phyloP scores from a whole-genome alignment of 192 early-diverging fungal species.

The Endogone sp. region DNA sequence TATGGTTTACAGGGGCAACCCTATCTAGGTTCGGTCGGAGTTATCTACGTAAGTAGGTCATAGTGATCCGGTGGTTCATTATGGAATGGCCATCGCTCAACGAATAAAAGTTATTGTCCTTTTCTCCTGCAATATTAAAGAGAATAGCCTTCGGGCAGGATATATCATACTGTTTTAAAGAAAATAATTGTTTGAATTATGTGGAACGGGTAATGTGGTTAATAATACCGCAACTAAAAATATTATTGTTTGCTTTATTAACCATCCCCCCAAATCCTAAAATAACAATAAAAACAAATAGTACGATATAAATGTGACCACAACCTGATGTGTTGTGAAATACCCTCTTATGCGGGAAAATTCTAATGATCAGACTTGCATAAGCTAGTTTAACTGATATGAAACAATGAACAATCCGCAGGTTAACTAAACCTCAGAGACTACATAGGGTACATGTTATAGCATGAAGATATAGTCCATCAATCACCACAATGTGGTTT shows the following conservation, averaged over 20 bases:
- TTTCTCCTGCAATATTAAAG: conserved; percentile 12
- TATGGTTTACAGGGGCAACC: no score
- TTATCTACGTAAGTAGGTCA: no score
- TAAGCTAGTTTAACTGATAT: conserved; percentile 15
- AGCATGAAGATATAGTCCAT: conserved; percentile 8
- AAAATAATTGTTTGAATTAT: no score
- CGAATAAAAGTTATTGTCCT: conserved; percentile 55
- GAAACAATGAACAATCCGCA: conserved; percentile 20
- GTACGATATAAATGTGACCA: no score
- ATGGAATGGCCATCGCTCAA: conserved; percentile 56
- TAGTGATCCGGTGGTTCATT: conserved; percentile 57
- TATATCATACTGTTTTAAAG: no score
- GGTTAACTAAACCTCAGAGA: conserved; percentile 32
- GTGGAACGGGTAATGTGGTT: no score
- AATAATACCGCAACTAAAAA: no score
- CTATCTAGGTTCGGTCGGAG: no score
- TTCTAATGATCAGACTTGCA: background rate
- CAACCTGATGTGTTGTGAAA: no score
- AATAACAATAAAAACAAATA: no score
- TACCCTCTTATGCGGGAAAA: background rate
- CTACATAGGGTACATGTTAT: conserved; percentile 7
- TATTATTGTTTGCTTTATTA: no score
- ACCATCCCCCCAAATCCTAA: no score
- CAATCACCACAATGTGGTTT: conserved; percentile 1
- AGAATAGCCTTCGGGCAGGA: conserved; percentile 1